These are phyloP conservation scores for Parietichytrium sp. DNA, from an alignment of 108 stramenopile species.

Conservation along the genomic window DNA sequence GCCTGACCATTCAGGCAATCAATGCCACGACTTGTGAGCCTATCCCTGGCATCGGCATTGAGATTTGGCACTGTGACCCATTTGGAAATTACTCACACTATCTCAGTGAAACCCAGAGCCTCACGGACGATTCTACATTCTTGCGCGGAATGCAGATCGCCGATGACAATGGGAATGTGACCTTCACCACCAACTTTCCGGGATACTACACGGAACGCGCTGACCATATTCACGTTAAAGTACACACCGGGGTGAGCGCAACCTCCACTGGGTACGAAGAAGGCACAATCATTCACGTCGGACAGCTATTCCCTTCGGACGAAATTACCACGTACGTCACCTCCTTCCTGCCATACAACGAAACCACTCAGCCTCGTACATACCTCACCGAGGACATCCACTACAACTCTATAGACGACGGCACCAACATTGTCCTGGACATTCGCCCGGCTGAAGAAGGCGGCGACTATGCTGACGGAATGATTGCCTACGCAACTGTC, in stretches of 20 bases:
- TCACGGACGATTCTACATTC: not conserved
- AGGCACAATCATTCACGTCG: slow-evolving; percentile 25
- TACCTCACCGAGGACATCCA: not conserved
- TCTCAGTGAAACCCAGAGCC: not conserved
- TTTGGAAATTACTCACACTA: slow-evolving; percentile 35
- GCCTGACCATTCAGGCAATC: not conserved
- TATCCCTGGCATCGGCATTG: not conserved
- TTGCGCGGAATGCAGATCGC: slow-evolving; percentile 2
- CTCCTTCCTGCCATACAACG: too few species aligned
- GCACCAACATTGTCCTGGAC: not conserved
- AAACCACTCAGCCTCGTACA: not conserved
- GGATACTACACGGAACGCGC: slow-evolving; percentile 18
- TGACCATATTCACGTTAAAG: not conserved
- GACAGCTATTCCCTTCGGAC: slow-evolving; percentile 1
- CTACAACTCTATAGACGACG: slow-evolving; percentile 4
- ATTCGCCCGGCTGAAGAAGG: not conserved
- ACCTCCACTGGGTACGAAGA: not conserved
- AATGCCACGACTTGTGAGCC: slow-evolving; percentile 18
- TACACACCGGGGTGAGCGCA: not conserved
- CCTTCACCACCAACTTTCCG: not conserved
- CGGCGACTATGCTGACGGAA: not conserved
- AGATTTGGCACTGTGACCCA: slow-evolving; percentile 29
- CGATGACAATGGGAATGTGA: not conserved
- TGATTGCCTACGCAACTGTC: slow-evolving; percentile 19
- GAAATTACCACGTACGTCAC: not conserved